Conservation (phyloP, 495 filamentous ascomycete species). For the Talaromyces liani region DNA sequence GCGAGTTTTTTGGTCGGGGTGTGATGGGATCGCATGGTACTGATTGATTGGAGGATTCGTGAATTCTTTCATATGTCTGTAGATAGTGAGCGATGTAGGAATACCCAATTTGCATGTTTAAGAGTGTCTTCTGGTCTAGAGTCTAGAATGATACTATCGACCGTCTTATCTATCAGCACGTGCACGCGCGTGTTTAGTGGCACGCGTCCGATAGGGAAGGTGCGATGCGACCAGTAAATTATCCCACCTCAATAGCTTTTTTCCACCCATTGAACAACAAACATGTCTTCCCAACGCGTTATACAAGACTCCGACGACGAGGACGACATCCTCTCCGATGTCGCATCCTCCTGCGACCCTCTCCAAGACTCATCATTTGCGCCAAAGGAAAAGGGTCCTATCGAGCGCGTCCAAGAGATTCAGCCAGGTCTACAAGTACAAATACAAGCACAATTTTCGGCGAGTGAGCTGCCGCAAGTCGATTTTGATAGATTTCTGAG, state of each 20-base stretch:
- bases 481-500: constrained; percentile 36
- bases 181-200: constrained; percentile 1
- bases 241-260: background rate
- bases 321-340: constrained; percentile 24
- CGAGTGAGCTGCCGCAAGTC: constrained; percentile 16
- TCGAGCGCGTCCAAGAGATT: background rate
- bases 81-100: background rate
- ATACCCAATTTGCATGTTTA: background rate
- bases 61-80: background rate
- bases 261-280: background rate
- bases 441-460: background rate
- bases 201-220: background rate
- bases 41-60: background rate
- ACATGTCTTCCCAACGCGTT: constrained; percentile 25
- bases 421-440: background rate
- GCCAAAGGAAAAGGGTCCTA: background rate
- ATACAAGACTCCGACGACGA: constrained; percentile 48
- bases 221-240: background rate
- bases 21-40: constrained; percentile 56
- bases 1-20: constrained; percentile 90
- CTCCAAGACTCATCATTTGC: constrained; percentile 9
- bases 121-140: background rate
- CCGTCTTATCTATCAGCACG: constrained; percentile 4
- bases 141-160: background rate
- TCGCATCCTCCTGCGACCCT: constrained; percentile 17